Evolutionary conservation across 1,139 yeast genomes (phyloP), one percentile per base, ranked within the genome.

Genomic region (Blastobotrys malaysiensis): DNA sequence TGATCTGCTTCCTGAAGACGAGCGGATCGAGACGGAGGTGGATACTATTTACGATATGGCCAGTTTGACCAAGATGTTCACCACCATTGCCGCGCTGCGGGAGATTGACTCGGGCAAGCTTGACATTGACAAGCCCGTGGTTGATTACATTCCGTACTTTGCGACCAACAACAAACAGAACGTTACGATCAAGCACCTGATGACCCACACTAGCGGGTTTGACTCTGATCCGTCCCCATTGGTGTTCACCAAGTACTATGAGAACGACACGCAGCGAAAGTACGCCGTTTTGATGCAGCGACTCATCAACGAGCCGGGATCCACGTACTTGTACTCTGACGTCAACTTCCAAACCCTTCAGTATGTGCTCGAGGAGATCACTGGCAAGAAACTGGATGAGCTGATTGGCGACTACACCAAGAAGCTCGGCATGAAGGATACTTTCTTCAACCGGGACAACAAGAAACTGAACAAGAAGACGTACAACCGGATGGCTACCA

Each of bases 141-240:
- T 51, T 18, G 39, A 44, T 4, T 53, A 56, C 48, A 14, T 59
- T 6, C 55, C 59, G 7, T 46, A 45, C 14, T 56, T 58, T 48
- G 55, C 54, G 21, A 49, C 51, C 43, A 50, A 52, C 31, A 50
- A 47, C 16, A 57, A 57, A 43, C 51, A 55, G 21, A 49, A 50
- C 18, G 52, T 59, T 22, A 56, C 57, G 9, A 50, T 59, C 22
- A 20, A 46, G 26, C 61, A 59, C 9, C 45, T 59, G 36, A 26
- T 59, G 52, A 59, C 62, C 3, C 62, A 59, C 52, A 58, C 60
- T n/a, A 49, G 55, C 36, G 62, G 62, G 13, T 58, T 57, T 26
- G 55, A 56, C 16, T 52, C 59, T 14, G 60, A 58, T 20, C 62
- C 62, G 11, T 31, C 36, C 16, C 61, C 61, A 3, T 50, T 58